Evolutionary conservation across 176 grass and related monocot genomes (phyloP).

Genomic region (Pontederia paniculata): DNA sequence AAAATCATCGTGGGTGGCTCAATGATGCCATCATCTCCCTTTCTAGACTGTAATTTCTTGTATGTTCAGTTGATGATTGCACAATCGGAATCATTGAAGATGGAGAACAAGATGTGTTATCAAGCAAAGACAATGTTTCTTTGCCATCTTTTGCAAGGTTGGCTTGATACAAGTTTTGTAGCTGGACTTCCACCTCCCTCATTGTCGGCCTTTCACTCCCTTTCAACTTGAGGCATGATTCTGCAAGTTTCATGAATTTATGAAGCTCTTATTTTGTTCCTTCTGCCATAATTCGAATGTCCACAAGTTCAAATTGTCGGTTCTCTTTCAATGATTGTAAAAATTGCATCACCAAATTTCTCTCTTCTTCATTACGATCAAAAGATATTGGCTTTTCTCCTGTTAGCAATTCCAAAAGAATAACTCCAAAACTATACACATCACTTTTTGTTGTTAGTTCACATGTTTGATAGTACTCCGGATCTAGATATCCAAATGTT

Average conservation of each 20-base stretch:
- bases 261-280: not conserved
- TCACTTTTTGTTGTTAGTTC: not conserved
- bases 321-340: not conserved
- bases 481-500: not conserved
- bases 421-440: slow-evolving; percentile 1
- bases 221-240: not conserved
- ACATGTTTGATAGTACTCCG: too few species aligned
- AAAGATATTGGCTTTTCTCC: not conserved
- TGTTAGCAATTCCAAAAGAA: not conserved
- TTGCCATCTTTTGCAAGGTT: too few species aligned
- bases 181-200: not conserved
- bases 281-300: not conserved
- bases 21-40: too few species aligned
- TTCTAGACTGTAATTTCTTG: too few species aligned
- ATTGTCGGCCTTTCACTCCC: not conserved
- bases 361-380: not conserved
- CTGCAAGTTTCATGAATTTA: not conserved
- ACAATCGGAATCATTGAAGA: too few species aligned
- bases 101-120: too few species aligned
- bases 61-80: too few species aligned
- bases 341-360: not conserved
- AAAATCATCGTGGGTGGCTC: too few species aligned
- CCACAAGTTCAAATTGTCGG: not conserved
- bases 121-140: too few species aligned
- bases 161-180: too few species aligned